Base-by-base conservation (phyloP, 1,284 basidiomycete genomes). In the Ustilago shanxiensis region DNA sequence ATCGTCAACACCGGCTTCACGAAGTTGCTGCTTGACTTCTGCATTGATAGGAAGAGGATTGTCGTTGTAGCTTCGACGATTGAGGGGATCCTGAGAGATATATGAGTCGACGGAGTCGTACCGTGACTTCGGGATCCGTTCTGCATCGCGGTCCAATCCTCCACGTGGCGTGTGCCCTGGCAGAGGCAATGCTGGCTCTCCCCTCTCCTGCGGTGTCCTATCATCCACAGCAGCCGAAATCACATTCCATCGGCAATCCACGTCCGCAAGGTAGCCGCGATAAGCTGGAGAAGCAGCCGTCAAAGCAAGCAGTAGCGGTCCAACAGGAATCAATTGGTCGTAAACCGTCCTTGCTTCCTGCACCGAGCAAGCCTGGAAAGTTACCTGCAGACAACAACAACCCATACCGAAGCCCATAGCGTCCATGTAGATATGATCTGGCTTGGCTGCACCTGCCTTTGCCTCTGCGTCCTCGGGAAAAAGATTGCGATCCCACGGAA, bases 351-450 rank as follows among this genome's bases (percentile, higher is more conserved):
- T 90, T 6, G 97, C 96, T 86, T 99, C 95, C 47, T 90, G 89
- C 29, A 99, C 91, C 86, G 95, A 94, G 87, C 93, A 96, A 0
- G 95, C 93, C 87, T 99, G 97, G 88, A 99, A 98, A 3, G 97
- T 99, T 76, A 99, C 90, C 85, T 99, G 97, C 57, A 99, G 88
- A 87, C 97, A 99, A 84, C 94, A 97, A 83, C 96, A 98, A 3
- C 97, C 97, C 96, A 98, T 99, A 50, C 97, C 97, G 86, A 99
- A 99, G 26, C 95, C 96, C 97, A 98, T 98, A 1, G 97, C 95
- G 87, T 99, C 97, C 89, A 99, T 91, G 87, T 99, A 99, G 79
- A 99, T 95, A 87, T 98, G 95, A 86, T 96, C 92, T 14, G 89
- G 88, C 56, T 93, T 89, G 11, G 95, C 95, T 11, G 94, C 94